Conservation (phyloP, 225 moss, liverwort and hornwort species). For the Pseudisothecium myosuroides region DNA sequence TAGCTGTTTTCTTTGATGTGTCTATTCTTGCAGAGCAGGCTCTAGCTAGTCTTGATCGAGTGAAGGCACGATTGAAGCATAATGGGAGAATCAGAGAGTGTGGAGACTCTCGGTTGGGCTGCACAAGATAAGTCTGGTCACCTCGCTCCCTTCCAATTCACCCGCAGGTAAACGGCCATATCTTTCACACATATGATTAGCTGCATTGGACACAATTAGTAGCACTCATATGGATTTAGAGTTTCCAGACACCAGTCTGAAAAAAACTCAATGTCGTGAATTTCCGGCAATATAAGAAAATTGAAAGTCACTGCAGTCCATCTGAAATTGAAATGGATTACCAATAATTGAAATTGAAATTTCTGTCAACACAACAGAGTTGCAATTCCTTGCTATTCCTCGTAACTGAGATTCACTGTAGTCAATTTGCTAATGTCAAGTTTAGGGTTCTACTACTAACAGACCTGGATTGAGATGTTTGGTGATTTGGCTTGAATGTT, state of each 20-base stretch:
- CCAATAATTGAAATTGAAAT: neutral
- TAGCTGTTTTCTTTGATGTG: neutral
- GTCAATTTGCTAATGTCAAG: too few species aligned
- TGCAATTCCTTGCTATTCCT: neutral
- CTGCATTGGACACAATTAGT: neutral
- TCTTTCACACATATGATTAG: neutral
- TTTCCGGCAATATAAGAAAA: neutral
- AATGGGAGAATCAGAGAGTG: neutral
- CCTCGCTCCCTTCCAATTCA: slow-evolving; percentile 19
- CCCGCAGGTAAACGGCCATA: neutral
- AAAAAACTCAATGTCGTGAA: neutral
- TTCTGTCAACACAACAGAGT: too few species aligned
- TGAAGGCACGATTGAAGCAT: neutral
- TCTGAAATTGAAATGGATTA: neutral
- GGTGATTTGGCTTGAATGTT: neutral
- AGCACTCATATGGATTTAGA: too few species aligned
- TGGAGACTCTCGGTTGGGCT: slow-evolving; percentile 6
- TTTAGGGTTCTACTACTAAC: neutral
- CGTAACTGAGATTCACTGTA: neutral
- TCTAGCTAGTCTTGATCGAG: neutral
- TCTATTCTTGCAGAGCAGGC: neutral
- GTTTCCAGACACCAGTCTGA: neutral
- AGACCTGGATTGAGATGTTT: neutral
- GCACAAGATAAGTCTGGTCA: slow-evolving; percentile 15
- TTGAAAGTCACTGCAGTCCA: neutral